phyloP scores from a whole-genome alignment of 2,329 filamentous ascomycete species.

The Alternaria dauci region DNA sequence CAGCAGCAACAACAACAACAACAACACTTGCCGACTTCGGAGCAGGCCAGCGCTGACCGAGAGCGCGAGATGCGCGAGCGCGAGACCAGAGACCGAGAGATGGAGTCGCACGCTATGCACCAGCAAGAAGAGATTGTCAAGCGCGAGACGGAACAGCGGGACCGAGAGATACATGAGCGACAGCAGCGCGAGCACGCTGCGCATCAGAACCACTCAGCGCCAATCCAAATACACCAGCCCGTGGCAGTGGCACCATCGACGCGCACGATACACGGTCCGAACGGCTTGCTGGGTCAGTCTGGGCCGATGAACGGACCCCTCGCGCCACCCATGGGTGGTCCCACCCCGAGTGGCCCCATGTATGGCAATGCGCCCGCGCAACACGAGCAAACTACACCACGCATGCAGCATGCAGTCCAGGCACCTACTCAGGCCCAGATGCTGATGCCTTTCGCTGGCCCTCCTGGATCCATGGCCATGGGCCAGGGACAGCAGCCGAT shows the following conservation, averaged over 20 bases:
- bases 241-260: slow-evolving; percentile 78
- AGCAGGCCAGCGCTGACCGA: slow-evolving; percentile 51
- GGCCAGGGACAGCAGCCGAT: slow-evolving; percentile 86
- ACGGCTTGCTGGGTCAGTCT: slow-evolving; percentile 75
- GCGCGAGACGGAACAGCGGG: slow-evolving; percentile 58
- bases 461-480: slow-evolving; percentile 64
- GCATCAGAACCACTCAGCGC: slow-evolving; percentile 86
- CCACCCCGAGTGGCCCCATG: slow-evolving; percentile 68
- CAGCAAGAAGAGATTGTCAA: slow-evolving; percentile 65
- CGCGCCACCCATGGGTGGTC: slow-evolving; percentile 63
- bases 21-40: slow-evolving; percentile 48
- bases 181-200: slow-evolving; percentile 73
- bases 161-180: slow-evolving; percentile 62
- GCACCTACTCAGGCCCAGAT: slow-evolving; percentile 63
- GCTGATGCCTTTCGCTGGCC: slow-evolving; percentile 58
- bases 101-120: slow-evolving; percentile 56
- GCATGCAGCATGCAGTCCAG: slow-evolving; percentile 69
- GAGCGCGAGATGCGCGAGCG: slow-evolving; percentile 59
- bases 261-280: slow-evolving; percentile 87
- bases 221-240: slow-evolving; percentile 92
- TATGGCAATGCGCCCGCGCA: slow-evolving; percentile 77
- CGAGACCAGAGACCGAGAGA: slow-evolving; percentile 59
- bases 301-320: slow-evolving; percentile 60
- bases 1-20: slow-evolving; percentile 51
- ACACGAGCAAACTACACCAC: slow-evolving; percentile 60